Percentiles rank a stretch among this genome's conserved stretches.
phyloP scores from a whole-genome alignment of 75 land plant species.

The Adiantum capillusveneris region DNA sequence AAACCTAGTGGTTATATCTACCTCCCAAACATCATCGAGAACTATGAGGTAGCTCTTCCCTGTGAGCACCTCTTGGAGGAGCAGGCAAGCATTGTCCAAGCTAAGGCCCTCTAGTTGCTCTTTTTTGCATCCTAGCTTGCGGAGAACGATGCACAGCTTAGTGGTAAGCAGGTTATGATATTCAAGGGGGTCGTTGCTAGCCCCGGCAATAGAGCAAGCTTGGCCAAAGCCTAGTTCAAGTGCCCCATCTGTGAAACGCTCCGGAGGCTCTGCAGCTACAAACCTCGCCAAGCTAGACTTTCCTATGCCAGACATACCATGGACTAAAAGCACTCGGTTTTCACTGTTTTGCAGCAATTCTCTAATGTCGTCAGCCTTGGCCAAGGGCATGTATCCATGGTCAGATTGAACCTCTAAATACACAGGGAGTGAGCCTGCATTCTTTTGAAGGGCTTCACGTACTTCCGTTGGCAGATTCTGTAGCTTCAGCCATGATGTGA shows the following conservation, averaged over 20 bases:
- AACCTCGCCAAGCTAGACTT: conserved; percentile 45
- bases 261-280: conserved; percentile 41
- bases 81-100: conserved; percentile 33
- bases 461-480: conserved; percentile 3
- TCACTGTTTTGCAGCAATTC: background rate
- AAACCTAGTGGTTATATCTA: conserved; percentile 35
- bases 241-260: conserved; percentile 29
- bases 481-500: conserved; percentile 5
- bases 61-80: conserved; percentile 33
- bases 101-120: conserved; percentile 21
- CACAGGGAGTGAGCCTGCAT: background rate
- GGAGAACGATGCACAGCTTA: conserved; percentile 23
- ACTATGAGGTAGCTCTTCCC: conserved; percentile 36
- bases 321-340: background rate
- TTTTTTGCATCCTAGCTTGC: conserved; percentile 25
- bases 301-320: conserved; percentile 46
- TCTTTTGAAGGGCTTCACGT: conserved; percentile 3
- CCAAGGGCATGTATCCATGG: background rate
- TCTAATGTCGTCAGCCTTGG: background rate
- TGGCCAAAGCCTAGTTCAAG: conserved; percentile 39
- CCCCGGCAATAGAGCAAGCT: conserved; percentile 37
- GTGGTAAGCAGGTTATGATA: conserved; percentile 38
- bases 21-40: conserved; percentile 51
- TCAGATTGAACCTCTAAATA: background rate
- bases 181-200: conserved; percentile 20